phyloP scores from a whole-genome alignment of 1,284 basidiomycete species.

The Austroboletus niveus region DNA sequence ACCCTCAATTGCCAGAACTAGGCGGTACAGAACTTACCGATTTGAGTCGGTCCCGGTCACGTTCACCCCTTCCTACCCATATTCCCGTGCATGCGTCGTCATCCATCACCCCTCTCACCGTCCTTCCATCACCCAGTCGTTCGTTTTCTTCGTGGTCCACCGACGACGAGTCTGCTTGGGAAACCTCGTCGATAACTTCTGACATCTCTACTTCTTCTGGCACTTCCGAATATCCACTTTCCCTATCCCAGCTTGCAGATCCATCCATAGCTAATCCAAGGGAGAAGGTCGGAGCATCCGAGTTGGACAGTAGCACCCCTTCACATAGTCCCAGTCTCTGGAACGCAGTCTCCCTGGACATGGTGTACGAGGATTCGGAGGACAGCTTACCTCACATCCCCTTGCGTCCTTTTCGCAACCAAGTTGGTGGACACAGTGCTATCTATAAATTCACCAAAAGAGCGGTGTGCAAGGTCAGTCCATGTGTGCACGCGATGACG shows the following conservation, averaged over 20 bases:
- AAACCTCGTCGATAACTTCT: conserved; percentile 62
- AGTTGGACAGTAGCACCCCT: conserved; percentile 23
- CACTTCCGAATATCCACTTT: conserved; percentile 27
- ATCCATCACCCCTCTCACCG: conserved; percentile 18
- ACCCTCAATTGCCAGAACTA: conserved; percentile 5
- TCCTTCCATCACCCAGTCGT: conserved; percentile 36
- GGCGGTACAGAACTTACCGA: conserved; percentile 7
- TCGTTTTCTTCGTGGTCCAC: conserved; percentile 65
- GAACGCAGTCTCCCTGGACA: conserved; percentile 42
- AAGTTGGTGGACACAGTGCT: conserved; percentile 95
- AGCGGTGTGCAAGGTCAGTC: conserved; percentile 93
- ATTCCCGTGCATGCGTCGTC: conserved; percentile 15
- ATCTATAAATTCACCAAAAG: conserved; percentile 99
- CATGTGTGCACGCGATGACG: conserved; percentile 9
- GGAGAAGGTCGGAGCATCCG: conserved; percentile 7
- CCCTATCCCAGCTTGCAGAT: conserved; percentile 15
- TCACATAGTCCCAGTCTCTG: conserved; percentile 20
- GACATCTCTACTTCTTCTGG: conserved; percentile 50
- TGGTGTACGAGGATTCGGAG: conserved; percentile 46
- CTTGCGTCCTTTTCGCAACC: conserved; percentile 93
- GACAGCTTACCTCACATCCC: conserved; percentile 86
- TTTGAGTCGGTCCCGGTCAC: conserved; percentile 16
- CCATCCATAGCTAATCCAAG: conserved; percentile 10
- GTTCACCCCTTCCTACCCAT: conserved; percentile 39
- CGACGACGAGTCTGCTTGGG: conserved; percentile 74